These are phyloP conservation scores for Daldinia caldariorum DNA, from an alignment of 495 filamentous ascomycete genomes.

Conservation along the genomic window DNA sequence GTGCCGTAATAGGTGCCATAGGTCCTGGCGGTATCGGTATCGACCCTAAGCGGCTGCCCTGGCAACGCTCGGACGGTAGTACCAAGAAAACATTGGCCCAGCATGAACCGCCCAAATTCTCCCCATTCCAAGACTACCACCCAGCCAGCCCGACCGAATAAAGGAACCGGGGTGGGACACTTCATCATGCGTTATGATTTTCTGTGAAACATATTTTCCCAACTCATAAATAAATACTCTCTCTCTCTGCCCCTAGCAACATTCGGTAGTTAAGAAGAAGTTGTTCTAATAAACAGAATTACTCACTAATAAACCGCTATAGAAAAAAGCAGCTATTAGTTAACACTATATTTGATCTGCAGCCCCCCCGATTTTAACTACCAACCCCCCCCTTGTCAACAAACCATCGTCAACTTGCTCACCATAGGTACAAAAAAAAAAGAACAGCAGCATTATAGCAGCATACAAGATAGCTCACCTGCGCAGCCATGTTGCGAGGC, in stretches of 20 bases:
- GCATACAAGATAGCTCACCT: slow-evolving; percentile 6
- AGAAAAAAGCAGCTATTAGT: slow-evolving; percentile 19
- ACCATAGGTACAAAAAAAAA: not conserved
- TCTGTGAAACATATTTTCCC: slow-evolving; percentile 40
- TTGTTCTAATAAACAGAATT: slow-evolving; percentile 33
- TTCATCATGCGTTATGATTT: slow-evolving; percentile 44
- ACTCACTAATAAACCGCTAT: slow-evolving; percentile 17
- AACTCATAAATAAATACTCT: slow-evolving; percentile 36
- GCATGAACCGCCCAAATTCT: slow-evolving; percentile 22
- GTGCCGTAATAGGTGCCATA: too few species aligned
- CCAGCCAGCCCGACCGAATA: slow-evolving; percentile 37
- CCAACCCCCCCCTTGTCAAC: not conserved
- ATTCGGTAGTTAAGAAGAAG: slow-evolving; percentile 21
- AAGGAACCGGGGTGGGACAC: slow-evolving; percentile 42
- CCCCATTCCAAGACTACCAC: slow-evolving; percentile 23
- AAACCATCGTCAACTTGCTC: slow-evolving; percentile 5
- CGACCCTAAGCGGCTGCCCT: slow-evolving; percentile 42
- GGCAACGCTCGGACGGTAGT: slow-evolving; percentile 36
- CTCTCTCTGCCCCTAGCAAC: slow-evolving; percentile 29
- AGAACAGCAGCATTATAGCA: slow-evolving; percentile 8
- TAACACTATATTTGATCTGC: slow-evolving; percentile 9
- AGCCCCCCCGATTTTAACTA: not conserved
- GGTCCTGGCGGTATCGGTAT: not conserved
- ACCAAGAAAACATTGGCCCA: slow-evolving; percentile 38
- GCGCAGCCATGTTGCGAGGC: slow-evolving; percentile 39